Evolutionary conservation across 305 asterid genomes (phyloP), one percentile per base, ranked within the genome.

Genomic region (Fraxinus paxiana): DNA sequence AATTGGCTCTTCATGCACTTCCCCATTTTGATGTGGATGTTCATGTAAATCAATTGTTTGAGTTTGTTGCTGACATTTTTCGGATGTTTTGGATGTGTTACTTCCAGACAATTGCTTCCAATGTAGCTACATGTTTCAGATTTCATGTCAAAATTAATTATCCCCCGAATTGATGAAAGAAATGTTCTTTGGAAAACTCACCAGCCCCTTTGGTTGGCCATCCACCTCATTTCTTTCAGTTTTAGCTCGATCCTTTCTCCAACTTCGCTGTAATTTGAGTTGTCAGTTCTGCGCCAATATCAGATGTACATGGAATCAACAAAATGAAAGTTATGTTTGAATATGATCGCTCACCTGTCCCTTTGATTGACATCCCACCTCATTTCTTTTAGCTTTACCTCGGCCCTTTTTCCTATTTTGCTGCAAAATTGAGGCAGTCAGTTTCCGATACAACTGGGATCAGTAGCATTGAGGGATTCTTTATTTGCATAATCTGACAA

Each of bases 121-220:
- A 73, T 92, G 92, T 28, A 94, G 87, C 99, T 96, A 90, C 88
- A 84, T 65, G 81, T 72, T 70, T 51, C 77, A 75, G 73, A 82
- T 76, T 43, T 83, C 83, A 80, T 17, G 74, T 82, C 74, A 83
- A 80, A 30, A 84, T 74, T 77, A 79, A 82, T 70, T n/a, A 8
- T 70, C 75, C 41, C 4, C 26, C 26, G 13, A 7, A 2, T n/a
- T 33, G 46, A 70, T 31, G 5, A 70, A 70, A n/a, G 26, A 56
- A 9, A n/a, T 31, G 76, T 67, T 56, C 74, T 17, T 71, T 56
- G 78, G 30, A 87, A 77, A 82, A 90, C 96, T 88, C 82, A 92
- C 99, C 79, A 96, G 91, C 84, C 97, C 99, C 87, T 92, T 94
- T 41, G 93, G 94, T 87, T 86, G 93, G 79, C 85, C 91, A 86